A percentile compares a stretch with the other conserved stretches of the same genome.
These are phyloP conservation scores for Cryptococcus jaspeensis DNA, from an alignment of 1,284 basidiomycete species.

Conservation along the genomic window DNA sequence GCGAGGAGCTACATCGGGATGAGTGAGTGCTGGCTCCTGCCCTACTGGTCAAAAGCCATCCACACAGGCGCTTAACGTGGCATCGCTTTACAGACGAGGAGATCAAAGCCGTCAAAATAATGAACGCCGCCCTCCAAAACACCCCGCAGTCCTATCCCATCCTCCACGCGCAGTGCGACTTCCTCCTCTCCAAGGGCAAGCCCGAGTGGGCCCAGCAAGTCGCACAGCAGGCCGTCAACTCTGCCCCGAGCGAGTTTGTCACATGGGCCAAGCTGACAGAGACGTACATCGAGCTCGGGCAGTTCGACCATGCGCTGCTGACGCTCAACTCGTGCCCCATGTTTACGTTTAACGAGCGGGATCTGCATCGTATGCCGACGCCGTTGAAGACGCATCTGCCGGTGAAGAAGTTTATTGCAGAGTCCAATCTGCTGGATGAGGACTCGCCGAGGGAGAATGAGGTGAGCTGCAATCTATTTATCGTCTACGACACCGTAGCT, in stretches of 20 bases:
- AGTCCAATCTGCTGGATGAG: constrained; percentile 61
- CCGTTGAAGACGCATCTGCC: constrained; percentile 84
- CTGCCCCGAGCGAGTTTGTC: constrained; percentile 94
- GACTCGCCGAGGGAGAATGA: constrained; percentile 74
- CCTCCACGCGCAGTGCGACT: constrained; percentile 91
- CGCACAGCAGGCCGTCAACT: constrained; percentile 92
- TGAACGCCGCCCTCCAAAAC: constrained; percentile 76
- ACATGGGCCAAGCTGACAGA: constrained; percentile 99
- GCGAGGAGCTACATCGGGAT: constrained; percentile 93
- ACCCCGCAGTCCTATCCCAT: constrained; percentile 91
- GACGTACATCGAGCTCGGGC: constrained; percentile 83
- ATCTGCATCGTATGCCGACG: constrained; percentile 82
- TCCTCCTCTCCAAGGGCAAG: constrained; percentile 75
- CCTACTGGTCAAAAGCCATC: not conserved
- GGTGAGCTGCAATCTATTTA: constrained; percentile 48
- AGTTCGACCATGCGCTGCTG: constrained; percentile 81
- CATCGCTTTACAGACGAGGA: constrained; percentile 75
- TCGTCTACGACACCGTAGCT: not conserved
- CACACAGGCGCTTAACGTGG: not conserved
- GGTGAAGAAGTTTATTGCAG: constrained; percentile 77
- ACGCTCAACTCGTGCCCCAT: constrained; percentile 99
- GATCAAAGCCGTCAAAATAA: constrained; percentile 95
- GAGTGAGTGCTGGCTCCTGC: constrained; percentile 63
- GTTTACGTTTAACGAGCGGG: constrained; percentile 98
- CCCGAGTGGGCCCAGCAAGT: constrained; percentile 87